Conservation (phyloP, 257 asterid species). For the Rubia yunnanensis region DNA sequence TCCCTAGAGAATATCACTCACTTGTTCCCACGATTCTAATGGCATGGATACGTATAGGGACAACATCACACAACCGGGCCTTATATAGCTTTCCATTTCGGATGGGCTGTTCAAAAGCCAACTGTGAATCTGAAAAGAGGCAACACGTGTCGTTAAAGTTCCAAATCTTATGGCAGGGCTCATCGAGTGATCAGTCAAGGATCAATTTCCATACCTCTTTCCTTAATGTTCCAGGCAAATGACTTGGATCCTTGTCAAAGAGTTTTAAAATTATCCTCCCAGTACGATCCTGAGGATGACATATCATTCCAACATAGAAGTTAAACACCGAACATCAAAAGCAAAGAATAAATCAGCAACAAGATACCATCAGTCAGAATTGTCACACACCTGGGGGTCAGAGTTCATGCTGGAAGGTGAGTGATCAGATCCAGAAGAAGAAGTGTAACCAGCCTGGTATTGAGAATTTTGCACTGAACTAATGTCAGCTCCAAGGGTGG, state of each 20-base stretch:
- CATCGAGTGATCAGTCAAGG: conserved; percentile 1
- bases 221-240: conserved; percentile 69
- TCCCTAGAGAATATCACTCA: conserved; percentile 32
- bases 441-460: conserved; percentile 47
- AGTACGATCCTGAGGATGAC: conserved; percentile 57
- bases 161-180: conserved; percentile 8
- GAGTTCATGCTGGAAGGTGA: conserved; percentile 67
- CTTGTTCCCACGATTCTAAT: conserved; percentile 63
- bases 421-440: conserved; percentile 76
- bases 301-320: not conserved
- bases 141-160: not conserved
- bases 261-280: conserved; percentile 80
- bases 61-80: conserved; percentile 83
- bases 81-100: conserved; percentile 91
- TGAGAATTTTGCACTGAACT: conserved; percentile 50
- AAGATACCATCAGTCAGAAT: not conserved
- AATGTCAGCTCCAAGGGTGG: conserved; percentile 32
- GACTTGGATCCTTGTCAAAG: conserved; percentile 94
- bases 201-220: conserved; percentile 44
- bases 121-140: conserved; percentile 47
- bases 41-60: conserved; percentile 79
- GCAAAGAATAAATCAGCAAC: not conserved
- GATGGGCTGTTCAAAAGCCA: conserved; percentile 90
- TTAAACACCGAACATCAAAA: conserved; percentile 4
- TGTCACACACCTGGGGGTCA: conserved; percentile 47